Percentiles rank a stretch among this genome's conserved stretches.
phyloP scores from a whole-genome alignment of 495 filamentous ascomycete genomes.

The Penicillium desertorum region DNA sequence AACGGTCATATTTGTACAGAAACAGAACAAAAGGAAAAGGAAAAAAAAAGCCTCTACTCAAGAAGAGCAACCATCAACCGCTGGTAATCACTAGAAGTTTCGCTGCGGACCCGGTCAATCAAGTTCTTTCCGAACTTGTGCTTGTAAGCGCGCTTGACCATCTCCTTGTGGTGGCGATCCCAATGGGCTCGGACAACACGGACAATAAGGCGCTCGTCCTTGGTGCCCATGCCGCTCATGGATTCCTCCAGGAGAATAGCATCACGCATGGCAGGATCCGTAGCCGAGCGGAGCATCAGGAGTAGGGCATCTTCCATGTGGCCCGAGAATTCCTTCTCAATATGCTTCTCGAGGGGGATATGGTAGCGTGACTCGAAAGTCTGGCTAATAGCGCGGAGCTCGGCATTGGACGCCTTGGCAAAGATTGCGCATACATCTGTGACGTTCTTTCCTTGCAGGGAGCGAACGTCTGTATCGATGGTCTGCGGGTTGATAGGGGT shows the following conservation, averaged over 20 bases:
- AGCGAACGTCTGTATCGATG: slow-evolving; percentile 68
- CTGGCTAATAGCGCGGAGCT: slow-evolving; percentile 76
- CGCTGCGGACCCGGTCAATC: slow-evolving; percentile 63
- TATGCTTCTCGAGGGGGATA: slow-evolving; percentile 63
- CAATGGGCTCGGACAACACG: slow-evolving; percentile 77
- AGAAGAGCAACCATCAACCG: slow-evolving; percentile 49
- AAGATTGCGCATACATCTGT: slow-evolving; percentile 75
- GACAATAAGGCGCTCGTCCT: slow-evolving; percentile 74
- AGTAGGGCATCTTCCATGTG: slow-evolving; percentile 90
- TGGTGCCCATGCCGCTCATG: slow-evolving; percentile 85
- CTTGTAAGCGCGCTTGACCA: slow-evolving; percentile 72
- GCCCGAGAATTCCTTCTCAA: slow-evolving; percentile 79
- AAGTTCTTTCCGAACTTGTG: slow-evolving; percentile 62
- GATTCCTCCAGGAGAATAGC: slow-evolving; percentile 76
- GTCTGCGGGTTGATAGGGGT: slow-evolving; percentile 65
- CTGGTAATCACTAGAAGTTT: slow-evolving; percentile 87
- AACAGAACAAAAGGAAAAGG: not conserved
- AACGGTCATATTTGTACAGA: not conserved
- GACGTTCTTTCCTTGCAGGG: slow-evolving; percentile 70
- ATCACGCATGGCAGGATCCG: slow-evolving; percentile 79
- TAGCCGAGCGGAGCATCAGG: slow-evolving; percentile 70
- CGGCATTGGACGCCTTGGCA: slow-evolving; percentile 67
- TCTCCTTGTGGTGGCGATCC: slow-evolving; percentile 67
- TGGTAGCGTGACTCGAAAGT: slow-evolving; percentile 68
- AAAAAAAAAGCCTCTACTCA: slow-evolving; percentile 23